A percentile compares a stretch with the other conserved stretches of the same genome.
Evolutionary conservation across 768 basidiomycete genomes (phyloP).

Genomic region (Lactarius indigo): DNA sequence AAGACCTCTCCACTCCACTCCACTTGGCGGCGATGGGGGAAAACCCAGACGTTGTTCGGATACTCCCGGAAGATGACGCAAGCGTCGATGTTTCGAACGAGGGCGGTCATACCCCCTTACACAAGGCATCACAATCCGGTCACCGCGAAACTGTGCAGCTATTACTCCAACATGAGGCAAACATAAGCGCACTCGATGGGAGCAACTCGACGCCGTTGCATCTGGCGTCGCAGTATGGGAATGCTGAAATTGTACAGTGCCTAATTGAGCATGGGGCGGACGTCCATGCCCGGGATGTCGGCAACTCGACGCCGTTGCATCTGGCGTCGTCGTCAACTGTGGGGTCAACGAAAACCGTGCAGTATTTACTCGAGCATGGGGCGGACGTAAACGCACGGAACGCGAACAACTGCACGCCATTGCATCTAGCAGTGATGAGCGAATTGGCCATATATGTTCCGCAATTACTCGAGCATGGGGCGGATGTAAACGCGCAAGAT

Average conservation of each 20-base stretch:
- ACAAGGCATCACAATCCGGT: neutral
- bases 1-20: too few relatives aligned
- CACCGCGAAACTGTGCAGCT: neutral
- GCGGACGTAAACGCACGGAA: neutral
- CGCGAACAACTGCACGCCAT: neutral
- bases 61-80: neutral
- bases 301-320: neutral
- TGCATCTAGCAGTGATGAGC: neutral
- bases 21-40: too few relatives aligned
- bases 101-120: neutral
- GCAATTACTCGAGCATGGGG: neutral
- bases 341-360: too few relatives aligned
- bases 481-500: slow-evolving; percentile 27
- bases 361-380: neutral
- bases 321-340: neutral
- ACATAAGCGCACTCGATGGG: neutral
- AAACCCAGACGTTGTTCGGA: neutral
- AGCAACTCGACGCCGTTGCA: too few relatives aligned
- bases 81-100: neutral
- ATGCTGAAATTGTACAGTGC: too few relatives aligned
- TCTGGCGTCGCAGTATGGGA: too few relatives aligned
- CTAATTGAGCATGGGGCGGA: too few relatives aligned
- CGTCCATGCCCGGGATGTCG: too few relatives aligned
- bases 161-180: neutral
- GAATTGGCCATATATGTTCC: neutral